Evolutionary conservation across 75 land plant genomes (phyloP).

Genomic region (Isoetes taiwanensis): DNA sequence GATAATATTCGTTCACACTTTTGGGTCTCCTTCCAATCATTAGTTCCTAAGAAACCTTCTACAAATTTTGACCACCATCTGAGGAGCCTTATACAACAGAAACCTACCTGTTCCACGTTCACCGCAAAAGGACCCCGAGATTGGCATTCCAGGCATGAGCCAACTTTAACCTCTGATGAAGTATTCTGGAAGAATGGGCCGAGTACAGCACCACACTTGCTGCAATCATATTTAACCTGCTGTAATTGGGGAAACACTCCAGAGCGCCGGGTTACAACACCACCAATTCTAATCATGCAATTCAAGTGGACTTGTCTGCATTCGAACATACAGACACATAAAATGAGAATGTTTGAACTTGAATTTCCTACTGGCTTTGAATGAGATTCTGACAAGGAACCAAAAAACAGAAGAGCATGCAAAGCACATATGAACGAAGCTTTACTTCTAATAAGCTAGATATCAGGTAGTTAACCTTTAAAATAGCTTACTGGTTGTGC

Average conservation of each 20-base stretch:
- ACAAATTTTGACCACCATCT: background rate
- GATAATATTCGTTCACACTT: no score
- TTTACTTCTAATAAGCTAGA: background rate
- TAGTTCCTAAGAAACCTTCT: background rate
- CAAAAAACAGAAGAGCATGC: background rate
- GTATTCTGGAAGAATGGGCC: constrained; percentile 94
- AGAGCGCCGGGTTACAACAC: constrained; percentile 91
- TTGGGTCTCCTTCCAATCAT: background rate
- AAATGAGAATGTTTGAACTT: background rate
- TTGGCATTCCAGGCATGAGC: constrained; percentile 98
- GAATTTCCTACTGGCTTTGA: background rate
- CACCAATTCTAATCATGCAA: constrained; percentile 88
- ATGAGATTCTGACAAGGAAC: background rate
- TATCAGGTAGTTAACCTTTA: background rate
- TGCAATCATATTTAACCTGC: constrained; percentile 94
- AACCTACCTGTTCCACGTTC: constrained; percentile 75
- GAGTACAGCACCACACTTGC: constrained; percentile 68
- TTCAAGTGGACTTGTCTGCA: constrained; percentile 86
- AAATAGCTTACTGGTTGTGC: background rate
- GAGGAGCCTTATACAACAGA: background rate
- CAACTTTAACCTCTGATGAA: constrained; percentile 89
- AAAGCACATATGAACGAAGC: background rate
- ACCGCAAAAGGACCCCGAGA: constrained; percentile 93
- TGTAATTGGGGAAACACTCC: constrained; percentile 97
- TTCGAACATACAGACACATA: background rate